Evolutionary conservation across 352 stramenopile genomes (phyloP), one percentile per base, ranked within the genome.

Genomic region (Globisporangium solare): DNA sequence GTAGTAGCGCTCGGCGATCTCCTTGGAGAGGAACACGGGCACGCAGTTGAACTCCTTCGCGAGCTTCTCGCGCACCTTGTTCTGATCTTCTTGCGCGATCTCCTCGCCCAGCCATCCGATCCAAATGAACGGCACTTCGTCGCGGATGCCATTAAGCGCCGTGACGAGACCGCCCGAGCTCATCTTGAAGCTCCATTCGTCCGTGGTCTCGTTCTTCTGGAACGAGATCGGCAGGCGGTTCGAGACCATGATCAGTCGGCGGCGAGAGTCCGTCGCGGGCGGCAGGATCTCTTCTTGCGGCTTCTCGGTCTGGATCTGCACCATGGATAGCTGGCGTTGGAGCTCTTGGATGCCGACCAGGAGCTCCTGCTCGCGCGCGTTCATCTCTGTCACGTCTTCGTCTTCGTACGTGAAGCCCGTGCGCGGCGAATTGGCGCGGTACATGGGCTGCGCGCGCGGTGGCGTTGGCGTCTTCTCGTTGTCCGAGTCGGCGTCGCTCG

Each of bases 341-440:
- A 96, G 72, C 46, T 96, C 86, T 54, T 96, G 88, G 68, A 96
- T 96, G 51, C 83, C 93, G 8, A 83, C 80, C 49, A 96, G 67
- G 57, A 96, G 88, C 64, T 94, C 83, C 63, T 96, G 86, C 59
- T 95, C 86, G 27, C 70, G 66, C 24, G 80, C 83, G 37, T 89
- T 92, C 75, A 91, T 91, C 35, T 89, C 79, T 53, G 74, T 67
- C 12, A 74, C 50, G 37, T 90, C 79, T 17, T 88, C 82, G 20
- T 92, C 77, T 17, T 86, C 79, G 31, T 71, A 71, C 20, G 58
- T 61, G 42, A 85, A 76, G 39, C 51, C 51, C 31, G 50, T 60
- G 13, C 65, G 63, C 7, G 71, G 61, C 21, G 67, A 75, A 22
- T 65, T 62, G 57, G 67, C 17, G 39, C 51, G 57, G 37, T 66